Base-by-base conservation (phyloP, 257 asterid genomes). In the Lycium barbarum region DNA sequence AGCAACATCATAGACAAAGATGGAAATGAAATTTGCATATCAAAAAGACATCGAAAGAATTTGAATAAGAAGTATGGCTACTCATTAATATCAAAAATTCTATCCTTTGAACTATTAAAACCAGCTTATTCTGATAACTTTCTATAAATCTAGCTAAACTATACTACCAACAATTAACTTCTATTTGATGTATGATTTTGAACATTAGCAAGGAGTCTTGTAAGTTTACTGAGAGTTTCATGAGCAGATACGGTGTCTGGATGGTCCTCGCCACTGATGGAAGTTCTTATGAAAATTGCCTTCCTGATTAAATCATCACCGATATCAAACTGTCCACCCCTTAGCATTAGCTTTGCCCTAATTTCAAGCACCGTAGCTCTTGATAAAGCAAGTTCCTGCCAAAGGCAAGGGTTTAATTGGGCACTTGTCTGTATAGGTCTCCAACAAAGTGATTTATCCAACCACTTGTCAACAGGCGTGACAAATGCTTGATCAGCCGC, bases 301-400 rank as follows among this genome's bases (percentile, higher is more conserved):
- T 97, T 97, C 88, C 99, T 82, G 59, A 97, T 94, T 49, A 95
- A 86, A 88, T 95, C 98, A 55, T 94, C 99, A 6, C 95, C 99
- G 12, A 93, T 89, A 70, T 92, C 98, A 61, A 92, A 95, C 72
- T 91, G 94, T 5, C 98, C 98, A 20, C 99, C 99, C 90, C 97
- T 90, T 49, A 90, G 90, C 99, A 97, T 97, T 53, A 97, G 84
- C 91, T 95, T 95, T 0, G 98, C 97, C 87, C 99, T 80, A 58
- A 97, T 91, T 73, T 97, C 99, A 0, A 95, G 91, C 87, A 97
- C 98, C 0, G 90, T 90, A 7, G 99, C 99, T 84, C 99, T 81
- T 5, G 98, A 91, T 80, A 97, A 80, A 0, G 99, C 99, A 51
- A 97, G 98, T 45, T 95, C 98, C 80, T 94, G 98, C 99, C 99